A percentile compares a stretch with the other conserved stretches of the same genome.
Evolutionary conservation across 306 rosid species (phyloP).

Genomic region (Quillaja saponaria): DNA sequence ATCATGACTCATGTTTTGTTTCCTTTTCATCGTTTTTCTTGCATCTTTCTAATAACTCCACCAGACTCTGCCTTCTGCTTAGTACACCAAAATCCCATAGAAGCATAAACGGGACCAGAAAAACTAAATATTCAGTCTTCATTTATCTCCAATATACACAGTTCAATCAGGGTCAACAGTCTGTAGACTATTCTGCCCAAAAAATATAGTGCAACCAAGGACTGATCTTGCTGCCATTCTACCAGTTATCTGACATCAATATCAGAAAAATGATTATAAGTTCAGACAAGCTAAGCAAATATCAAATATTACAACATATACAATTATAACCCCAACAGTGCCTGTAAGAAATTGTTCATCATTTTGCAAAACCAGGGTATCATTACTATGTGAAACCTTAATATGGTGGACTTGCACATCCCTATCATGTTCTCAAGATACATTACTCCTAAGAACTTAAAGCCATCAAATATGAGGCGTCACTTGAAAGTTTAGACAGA

Average conservation of each 20-base stretch:
- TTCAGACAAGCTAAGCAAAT: not conserved
- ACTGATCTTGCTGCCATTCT: slow-evolving; percentile 20
- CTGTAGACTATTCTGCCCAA: slow-evolving; percentile 16
- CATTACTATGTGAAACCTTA: too few species aligned
- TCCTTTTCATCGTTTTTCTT: slow-evolving; percentile 6
- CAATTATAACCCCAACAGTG: too few species aligned
- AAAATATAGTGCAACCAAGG: slow-evolving; percentile 9
- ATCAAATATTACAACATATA: not conserved
- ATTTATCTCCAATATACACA: slow-evolving; percentile 47
- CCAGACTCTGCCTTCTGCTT: slow-evolving; percentile 29
- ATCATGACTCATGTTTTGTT: slow-evolving; percentile 6
- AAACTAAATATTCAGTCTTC: slow-evolving; percentile 28
- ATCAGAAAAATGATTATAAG: slow-evolving; percentile 2
- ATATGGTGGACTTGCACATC: too few species aligned
- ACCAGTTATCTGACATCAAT: slow-evolving; percentile 39
- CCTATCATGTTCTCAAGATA: too few species aligned
- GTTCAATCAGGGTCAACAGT: slow-evolving; percentile 27
- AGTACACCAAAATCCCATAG: slow-evolving; percentile 30
- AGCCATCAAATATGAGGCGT: too few species aligned
- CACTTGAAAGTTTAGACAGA: not conserved
- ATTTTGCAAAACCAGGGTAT: too few species aligned
- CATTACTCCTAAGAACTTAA: too few species aligned
- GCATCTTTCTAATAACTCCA: slow-evolving; percentile 20
- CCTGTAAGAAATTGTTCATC: too few species aligned
- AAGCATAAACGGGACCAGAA: slow-evolving; percentile 23